A percentile compares a stretch with the other conserved stretches of the same genome.
These are phyloP conservation scores for Euphorbia celastroides DNA, from an alignment of 441 rosid genomes.

Conservation along the genomic window DNA sequence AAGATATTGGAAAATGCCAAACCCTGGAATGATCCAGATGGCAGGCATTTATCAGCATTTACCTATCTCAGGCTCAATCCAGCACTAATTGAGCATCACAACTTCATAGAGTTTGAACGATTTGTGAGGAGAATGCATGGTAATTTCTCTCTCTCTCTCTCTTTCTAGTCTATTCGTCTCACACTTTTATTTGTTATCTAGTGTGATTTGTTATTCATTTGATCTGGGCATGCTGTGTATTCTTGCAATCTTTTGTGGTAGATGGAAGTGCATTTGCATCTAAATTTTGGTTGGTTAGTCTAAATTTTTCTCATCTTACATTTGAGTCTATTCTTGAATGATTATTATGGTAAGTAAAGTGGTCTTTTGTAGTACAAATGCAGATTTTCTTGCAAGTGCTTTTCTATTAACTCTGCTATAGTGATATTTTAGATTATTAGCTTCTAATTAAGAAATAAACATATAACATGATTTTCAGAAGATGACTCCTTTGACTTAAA, in stretches of 20 bases:
- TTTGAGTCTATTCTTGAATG: neutral
- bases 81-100: conserved; percentile 62
- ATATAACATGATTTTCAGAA: neutral
- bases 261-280: neutral
- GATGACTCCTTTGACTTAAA: no score
- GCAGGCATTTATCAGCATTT: conserved; percentile 71
- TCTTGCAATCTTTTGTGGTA: conserved; percentile 4
- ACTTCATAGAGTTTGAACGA: conserved; percentile 59
- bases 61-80: conserved; percentile 72
- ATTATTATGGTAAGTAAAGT: neutral
- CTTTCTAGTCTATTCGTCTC: neutral
- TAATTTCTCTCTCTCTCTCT: conserved; percentile 20
- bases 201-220: neutral
- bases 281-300: conserved; percentile 1
- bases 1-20: conserved; percentile 70
- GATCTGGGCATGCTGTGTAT: neutral
- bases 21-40: conserved; percentile 76
- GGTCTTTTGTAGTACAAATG: neutral
- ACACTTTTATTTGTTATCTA: neutral
- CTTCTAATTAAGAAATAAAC: neutral
- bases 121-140: conserved; percentile 92
- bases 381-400: no score
- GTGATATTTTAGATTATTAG: neutral
- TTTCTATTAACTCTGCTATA: no score
- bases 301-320: neutral